A percentile compares a stretch with the other conserved stretches of the same genome.
Evolutionary conservation across 2,329 filamentous ascomycete species (phyloP).

Genomic region (Fusarium lateritium): DNA sequence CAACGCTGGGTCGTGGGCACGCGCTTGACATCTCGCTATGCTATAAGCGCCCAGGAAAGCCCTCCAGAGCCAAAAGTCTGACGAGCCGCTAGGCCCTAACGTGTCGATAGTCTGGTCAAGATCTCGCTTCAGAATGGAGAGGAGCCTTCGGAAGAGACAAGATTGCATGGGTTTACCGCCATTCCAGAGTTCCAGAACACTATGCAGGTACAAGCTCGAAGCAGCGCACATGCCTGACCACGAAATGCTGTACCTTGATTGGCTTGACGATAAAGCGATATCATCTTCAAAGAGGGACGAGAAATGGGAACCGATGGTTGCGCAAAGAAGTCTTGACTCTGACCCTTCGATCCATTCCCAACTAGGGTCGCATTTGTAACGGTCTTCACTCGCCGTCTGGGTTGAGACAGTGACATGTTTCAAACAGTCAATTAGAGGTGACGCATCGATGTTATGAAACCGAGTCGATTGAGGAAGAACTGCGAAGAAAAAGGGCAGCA

Average conservation of each 20-base stretch:
- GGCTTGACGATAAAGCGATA: rapidly evolving
- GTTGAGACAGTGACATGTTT: constrained; percentile 24
- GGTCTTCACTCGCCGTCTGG: neutral
- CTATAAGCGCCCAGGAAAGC: constrained; percentile 36
- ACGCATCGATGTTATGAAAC: constrained; percentile 35
- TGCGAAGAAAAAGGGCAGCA: constrained; percentile 41
- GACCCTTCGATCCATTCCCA: constrained; percentile 45
- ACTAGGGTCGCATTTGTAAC: constrained; percentile 31
- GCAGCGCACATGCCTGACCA: constrained; percentile 39
- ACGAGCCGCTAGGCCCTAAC: rapidly evolving
- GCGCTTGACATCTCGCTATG: constrained; percentile 10
- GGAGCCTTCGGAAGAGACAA: constrained; percentile 12
- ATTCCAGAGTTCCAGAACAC: constrained; percentile 37
- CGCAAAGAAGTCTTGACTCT: constrained; percentile 34
- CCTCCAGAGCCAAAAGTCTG: constrained; percentile 42
- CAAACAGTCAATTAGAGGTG: constrained; percentile 29
- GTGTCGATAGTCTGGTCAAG: neutral
- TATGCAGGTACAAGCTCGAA: constrained; percentile 35
- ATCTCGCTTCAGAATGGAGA: constrained; percentile 26
- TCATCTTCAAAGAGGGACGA: constrained; percentile 23
- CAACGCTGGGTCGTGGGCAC: neutral
- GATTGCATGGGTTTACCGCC: constrained; percentile 10
- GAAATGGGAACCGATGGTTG: constrained; percentile 36
- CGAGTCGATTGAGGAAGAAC: neutral
- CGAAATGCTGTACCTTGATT: constrained; percentile 8